phyloP scores from a whole-genome alignment of 306 rosid species.

The Quillaja saponaria region DNA sequence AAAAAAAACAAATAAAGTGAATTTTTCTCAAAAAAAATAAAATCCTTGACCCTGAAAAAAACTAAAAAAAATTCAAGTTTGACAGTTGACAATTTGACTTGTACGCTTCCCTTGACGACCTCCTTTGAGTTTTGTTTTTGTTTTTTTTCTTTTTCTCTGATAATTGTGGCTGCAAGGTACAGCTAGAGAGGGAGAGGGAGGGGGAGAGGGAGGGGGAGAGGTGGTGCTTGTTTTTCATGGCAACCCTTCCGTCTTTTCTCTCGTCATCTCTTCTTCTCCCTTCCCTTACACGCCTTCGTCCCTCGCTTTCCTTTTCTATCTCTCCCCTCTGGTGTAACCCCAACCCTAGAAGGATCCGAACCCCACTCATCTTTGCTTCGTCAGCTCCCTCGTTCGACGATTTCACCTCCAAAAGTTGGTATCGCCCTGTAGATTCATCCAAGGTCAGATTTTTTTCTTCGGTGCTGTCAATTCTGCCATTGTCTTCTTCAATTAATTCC shows the following conservation, averaged over 20 bases:
- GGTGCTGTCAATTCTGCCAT: background rate
- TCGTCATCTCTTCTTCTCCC: conserved; percentile 41
- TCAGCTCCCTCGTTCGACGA: conserved; percentile 63
- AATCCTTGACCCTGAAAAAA: no score
- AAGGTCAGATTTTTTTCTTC: conserved; percentile 44
- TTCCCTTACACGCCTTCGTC: conserved; percentile 11
- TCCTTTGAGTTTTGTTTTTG: background rate
- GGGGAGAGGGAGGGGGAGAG: conserved; percentile 23
- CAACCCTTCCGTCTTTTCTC: conserved; percentile 70
- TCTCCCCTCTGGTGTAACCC: conserved; percentile 17
- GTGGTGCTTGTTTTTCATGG: conserved; percentile 52
- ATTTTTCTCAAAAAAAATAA: no score
- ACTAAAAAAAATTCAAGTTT: no score
- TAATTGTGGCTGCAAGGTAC: conserved; percentile 32
- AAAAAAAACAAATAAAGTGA: no score
- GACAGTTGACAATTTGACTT: no score
- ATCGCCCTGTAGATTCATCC: conserved; percentile 28
- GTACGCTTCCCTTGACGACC: no score
- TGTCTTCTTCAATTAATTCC: background rate
- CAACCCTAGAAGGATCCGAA: conserved; percentile 31
- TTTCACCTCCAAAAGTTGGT: conserved; percentile 35
- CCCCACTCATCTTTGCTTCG: conserved; percentile 50
- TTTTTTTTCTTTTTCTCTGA: background rate
- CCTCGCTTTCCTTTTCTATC: conserved; percentile 12
- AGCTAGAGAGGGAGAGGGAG: background rate